Evolutionary conservation across 2,329 filamentous ascomycete species (phyloP).

Genomic region (Ophiostoma ips): DNA sequence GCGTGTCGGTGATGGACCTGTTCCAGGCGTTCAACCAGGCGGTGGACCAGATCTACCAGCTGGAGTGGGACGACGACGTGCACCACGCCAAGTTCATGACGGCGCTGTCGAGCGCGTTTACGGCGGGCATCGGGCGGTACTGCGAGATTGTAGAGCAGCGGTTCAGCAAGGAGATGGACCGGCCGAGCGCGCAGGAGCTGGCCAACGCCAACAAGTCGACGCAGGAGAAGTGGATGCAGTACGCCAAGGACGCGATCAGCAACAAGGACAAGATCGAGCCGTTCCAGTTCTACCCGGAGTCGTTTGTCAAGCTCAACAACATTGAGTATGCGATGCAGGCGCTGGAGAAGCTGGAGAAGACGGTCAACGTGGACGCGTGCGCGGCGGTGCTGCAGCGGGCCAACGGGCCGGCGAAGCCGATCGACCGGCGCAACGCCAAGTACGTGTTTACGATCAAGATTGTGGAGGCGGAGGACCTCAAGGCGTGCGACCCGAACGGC

Average conservation of each 20-base stretch:
- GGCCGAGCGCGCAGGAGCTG: conserved; percentile 75
- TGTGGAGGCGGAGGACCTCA: conserved; percentile 92
- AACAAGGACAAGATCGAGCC: conserved; percentile 88
- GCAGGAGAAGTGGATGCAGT: conserved; percentile 85
- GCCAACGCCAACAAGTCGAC: conserved; percentile 63
- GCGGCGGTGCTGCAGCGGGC: conserved; percentile 66
- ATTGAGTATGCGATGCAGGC: conserved; percentile 89
- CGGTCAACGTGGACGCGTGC: conserved; percentile 84
- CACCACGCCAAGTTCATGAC: conserved; percentile 98
- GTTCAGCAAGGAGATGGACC: conserved; percentile 87
- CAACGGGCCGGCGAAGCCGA: conserved; percentile 53
- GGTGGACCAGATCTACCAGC: conserved; percentile 68
- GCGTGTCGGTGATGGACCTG: conserved; percentile 82
- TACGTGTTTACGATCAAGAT: conserved; percentile 99
- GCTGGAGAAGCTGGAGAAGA: conserved; percentile 76
- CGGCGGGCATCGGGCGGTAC: conserved; percentile 70
- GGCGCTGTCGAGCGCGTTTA: conserved; percentile 70
- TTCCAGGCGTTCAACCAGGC: conserved; percentile 91
- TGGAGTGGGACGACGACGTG: conserved; percentile 87
- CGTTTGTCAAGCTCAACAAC: conserved; percentile 95
- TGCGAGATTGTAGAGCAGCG: conserved; percentile 80
- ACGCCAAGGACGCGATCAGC: conserved; percentile 86
- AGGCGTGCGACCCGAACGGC: conserved; percentile 92
- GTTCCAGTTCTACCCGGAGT: conserved; percentile 84
- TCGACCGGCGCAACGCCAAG: conserved; percentile 56